phyloP scores from a whole-genome alignment of 1,284 basidiomycete species.

The Ustilago sp. region DNA sequence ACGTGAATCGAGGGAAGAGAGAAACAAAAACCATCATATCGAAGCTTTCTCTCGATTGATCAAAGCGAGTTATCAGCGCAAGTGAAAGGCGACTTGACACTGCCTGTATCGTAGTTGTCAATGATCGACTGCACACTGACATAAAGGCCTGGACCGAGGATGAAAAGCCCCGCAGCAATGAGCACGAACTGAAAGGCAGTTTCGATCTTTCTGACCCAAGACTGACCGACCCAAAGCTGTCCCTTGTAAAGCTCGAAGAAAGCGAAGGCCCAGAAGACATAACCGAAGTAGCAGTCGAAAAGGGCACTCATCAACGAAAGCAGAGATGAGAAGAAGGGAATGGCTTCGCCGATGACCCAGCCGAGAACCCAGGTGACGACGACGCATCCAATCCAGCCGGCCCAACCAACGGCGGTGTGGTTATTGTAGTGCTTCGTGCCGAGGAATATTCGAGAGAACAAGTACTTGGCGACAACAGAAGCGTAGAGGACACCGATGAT shows the following conservation, averaged over 20 bases:
- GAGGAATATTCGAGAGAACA: slow-evolving; percentile 63
- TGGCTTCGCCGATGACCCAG: slow-evolving; percentile 75
- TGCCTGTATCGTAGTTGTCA: slow-evolving; percentile 68
- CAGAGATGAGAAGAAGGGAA: slow-evolving; percentile 72
- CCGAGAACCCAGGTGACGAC: slow-evolving; percentile 75
- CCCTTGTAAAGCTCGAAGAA: slow-evolving; percentile 71
- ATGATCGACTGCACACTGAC: slow-evolving; percentile 71
- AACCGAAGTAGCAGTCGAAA: slow-evolving; percentile 69
- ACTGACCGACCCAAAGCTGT: slow-evolving; percentile 59
- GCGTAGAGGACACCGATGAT: slow-evolving; percentile 69
- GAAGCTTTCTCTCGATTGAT: neutral
- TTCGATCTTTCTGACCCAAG: slow-evolving; percentile 52
- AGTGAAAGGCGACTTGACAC: slow-evolving; percentile 57
- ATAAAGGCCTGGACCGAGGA: slow-evolving; percentile 72
- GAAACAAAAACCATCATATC: neutral
- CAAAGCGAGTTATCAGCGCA: slow-evolving; percentile 59
- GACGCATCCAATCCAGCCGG: slow-evolving; percentile 75
- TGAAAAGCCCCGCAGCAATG: slow-evolving; percentile 70
- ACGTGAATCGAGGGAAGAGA: neutral
- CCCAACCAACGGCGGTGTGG: slow-evolving; percentile 76
- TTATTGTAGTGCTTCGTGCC: slow-evolving; percentile 67
- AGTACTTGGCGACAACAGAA: slow-evolving; percentile 63
- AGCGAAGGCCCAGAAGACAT: slow-evolving; percentile 72
- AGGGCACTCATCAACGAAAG: slow-evolving; percentile 70
- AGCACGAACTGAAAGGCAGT: slow-evolving; percentile 70